Base-by-base conservation (phyloP, 2,329 filamentous ascomycete genomes). In the Mollisiaceae sp. region DNA sequence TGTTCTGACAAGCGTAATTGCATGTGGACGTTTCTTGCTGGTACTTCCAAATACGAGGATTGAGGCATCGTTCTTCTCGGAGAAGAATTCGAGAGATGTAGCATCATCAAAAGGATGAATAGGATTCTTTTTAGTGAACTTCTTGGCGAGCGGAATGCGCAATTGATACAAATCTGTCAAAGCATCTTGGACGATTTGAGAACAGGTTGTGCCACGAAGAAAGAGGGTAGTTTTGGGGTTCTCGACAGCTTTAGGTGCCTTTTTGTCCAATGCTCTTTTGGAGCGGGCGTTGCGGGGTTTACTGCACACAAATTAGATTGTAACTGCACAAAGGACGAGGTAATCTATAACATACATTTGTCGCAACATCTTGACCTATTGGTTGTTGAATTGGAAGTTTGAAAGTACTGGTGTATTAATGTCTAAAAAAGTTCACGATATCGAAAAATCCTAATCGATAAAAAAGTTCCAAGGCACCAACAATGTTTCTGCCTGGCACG, bases 81-180 rank as follows among this genome's bases (percentile, higher is more conserved):
- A 90, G 83, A 99, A 94, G 83, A 99, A 99, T 80, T 97, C 93
- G 71, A 98, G 86, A 61, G 91, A 94, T 35, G 90, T 84, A 69
- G 91, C 82, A 77, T 96, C 93, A 79, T 97, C 94, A 79, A 99
- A 99, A 1, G 95, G 95, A 79, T 95, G 93, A 74, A 97, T 91
- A 72, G 89, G 85, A 80, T 99, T 99, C 83, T 98, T 98, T 86
- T 98, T 99, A 80, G 89, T 92, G 82, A 99, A 97, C 72, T 94
- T 93, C 79, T 96, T 90, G 70, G 90, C 89, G 67, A 94, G 85
- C 2, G 94, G 93, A 75, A 91, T 89, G 74, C 94, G 94, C 75
- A 99, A 84, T 58, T 92, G 86, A 79, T 93, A 87, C 64, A 99
- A 86, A 74, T 97, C 95, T 71, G 88, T 90, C 68, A 97, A 83